These are phyloP conservation scores for Microsporum audouinii DNA, from an alignment of 2,329 filamentous ascomycete genomes.

Conservation along the genomic window DNA sequence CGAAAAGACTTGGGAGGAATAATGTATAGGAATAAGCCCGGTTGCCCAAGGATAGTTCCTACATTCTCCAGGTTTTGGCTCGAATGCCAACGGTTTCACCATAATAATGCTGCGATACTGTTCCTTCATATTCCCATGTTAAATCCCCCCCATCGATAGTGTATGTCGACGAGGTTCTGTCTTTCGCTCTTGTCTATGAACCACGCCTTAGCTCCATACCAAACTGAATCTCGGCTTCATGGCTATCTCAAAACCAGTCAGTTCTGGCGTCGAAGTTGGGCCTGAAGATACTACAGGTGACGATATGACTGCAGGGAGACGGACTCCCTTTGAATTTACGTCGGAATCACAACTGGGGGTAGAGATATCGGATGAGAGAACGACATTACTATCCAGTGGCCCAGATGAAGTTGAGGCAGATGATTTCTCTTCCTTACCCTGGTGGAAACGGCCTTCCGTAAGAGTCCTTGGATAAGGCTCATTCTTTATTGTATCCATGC, in stretches of 20 bases:
- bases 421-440: constrained; percentile 9
- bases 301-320: background rate
- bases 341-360: background rate
- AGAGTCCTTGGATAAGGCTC: constrained; percentile 15
- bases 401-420: background rate
- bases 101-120: background rate
- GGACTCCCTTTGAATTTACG: background rate
- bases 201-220: background rate
- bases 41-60: background rate
- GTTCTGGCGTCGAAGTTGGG: background rate
- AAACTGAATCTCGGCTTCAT: background rate
- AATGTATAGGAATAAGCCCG: background rate
- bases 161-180: background rate
- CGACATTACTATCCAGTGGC: constrained; percentile 3
- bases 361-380: constrained; percentile 6
- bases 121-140: background rate
- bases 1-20: background rate
- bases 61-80: background rate
- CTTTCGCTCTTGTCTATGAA: background rate
- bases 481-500: background rate
- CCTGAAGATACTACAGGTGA: background rate
- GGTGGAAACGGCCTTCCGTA: constrained; percentile 43
- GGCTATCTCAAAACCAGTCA: background rate
- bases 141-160: background rate
- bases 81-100: background rate